phyloP scores from a whole-genome alignment of 768 basidiomycete genomes.

The Tricholoma matsutake region DNA sequence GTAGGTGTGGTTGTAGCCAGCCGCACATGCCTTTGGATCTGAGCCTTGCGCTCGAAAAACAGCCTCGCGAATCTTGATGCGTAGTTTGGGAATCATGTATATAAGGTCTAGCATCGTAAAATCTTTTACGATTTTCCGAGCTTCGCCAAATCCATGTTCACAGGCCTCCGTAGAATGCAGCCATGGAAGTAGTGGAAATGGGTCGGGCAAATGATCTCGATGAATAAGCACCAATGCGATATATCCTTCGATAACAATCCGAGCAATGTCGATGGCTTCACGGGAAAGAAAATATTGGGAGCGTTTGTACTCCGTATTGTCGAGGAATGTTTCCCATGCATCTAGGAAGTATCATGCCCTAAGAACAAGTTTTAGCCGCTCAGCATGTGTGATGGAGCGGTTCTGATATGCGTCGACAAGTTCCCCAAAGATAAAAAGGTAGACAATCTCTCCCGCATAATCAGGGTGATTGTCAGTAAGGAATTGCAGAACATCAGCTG shows the following conservation, averaged over 20 bases:
- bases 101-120: constrained; percentile 31
- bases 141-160: no score
- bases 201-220: constrained; percentile 25
- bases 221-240: constrained; percentile 31
- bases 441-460: constrained; percentile 24
- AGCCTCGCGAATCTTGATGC: constrained; percentile 21
- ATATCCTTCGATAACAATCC: constrained; percentile 29
- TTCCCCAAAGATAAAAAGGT: constrained; percentile 26
- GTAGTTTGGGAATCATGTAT: constrained; percentile 26
- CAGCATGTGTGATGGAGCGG: constrained; percentile 15
- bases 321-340: constrained; percentile 25
- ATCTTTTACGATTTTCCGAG: constrained; percentile 28
- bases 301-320: constrained; percentile 12
- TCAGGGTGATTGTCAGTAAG: constrained; percentile 24
- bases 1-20: constrained; percentile 20
- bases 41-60: constrained; percentile 9
- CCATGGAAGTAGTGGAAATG: constrained; percentile 19
- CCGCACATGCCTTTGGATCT: constrained; percentile 14
- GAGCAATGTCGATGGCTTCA: constrained; percentile 30
- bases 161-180: constrained; percentile 22
- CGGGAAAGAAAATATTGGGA: constrained; percentile 29
- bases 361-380: constrained; percentile 27
- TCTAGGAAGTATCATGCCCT: constrained; percentile 30
- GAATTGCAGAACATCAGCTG: constrained; percentile 26
- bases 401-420: constrained; percentile 35